Evolutionary conservation across 345 rosid species (phyloP), one percentile per base, ranked within the genome.

Genomic region (Reutealis trisperma): DNA sequence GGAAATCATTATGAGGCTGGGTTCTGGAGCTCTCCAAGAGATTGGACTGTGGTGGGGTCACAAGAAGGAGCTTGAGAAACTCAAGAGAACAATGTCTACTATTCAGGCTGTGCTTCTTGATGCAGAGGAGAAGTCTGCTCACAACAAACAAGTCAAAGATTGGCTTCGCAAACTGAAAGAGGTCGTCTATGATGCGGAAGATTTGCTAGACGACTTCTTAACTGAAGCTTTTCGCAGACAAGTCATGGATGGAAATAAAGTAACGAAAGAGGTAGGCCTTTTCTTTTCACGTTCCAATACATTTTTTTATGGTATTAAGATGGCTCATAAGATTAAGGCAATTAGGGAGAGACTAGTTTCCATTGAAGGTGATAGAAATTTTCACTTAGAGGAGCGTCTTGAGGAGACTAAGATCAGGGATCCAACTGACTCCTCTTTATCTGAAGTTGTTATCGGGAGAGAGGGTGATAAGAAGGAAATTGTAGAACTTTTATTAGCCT

Each of bases 111-210:
- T 78, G 34, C 51, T 55, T 15, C 44, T 66, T 30, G 64, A 72
- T n/a, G 78, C 44, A 14, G 55, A 66, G 54, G 15, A 42, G 27
- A 25, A 74, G 4, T 27, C 15, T 11, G 13, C 21, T 1, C 16
- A 52, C 22, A 66, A 27, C 22, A 27, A 2, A 16, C 45, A 47
- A 21, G 71, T 77, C 54, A n/a, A 18, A 65, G 66, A 0, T 21
- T 85, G 90, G 88, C 65, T 87, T 30, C 66, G 16, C 10, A 27
- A 68, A 55, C 68, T 85, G 14, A 82, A 70, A 47, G 84, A 70
- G 2, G 85, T 68, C 0, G 25, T 78, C 8, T 83, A 80, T 54
- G 84, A 85, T 55, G 84, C 80, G 1, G 82, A 86, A 8, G 85
- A 83, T 60, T 45, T 83, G 80, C 72, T 79, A 0, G 82, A 83